Evolutionary conservation across 2,329 filamentous ascomycete genomes (phyloP).

Genomic region (Ophiostoma sp.): DNA sequence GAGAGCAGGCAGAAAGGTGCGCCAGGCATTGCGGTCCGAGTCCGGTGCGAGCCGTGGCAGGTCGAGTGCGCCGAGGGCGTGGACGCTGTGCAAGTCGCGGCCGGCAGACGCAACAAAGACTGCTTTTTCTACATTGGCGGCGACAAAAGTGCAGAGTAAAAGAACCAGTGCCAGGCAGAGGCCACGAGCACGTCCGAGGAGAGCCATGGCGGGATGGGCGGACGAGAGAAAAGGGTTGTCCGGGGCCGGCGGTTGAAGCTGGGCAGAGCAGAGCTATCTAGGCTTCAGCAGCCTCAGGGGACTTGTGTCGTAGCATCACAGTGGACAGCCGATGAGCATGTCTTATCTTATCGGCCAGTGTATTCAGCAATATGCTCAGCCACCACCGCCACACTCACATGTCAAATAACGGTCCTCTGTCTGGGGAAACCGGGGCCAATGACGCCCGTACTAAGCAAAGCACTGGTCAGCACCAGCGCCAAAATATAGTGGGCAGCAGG

Average conservation of each 20-base stretch:
- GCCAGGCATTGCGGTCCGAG: conserved; percentile 39
- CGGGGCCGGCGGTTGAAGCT: too few species aligned
- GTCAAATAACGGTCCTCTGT: conserved; percentile 13
- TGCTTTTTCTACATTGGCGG: conserved; percentile 82
- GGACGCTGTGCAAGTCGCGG: neutral
- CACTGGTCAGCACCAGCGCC: neutral
- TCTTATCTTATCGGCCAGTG: conserved; percentile 1
- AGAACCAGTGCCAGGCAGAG: conserved; percentile 25
- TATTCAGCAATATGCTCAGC: conserved; percentile 13
- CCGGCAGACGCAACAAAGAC: conserved; percentile 61
- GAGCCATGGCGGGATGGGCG: conserved; percentile 1
- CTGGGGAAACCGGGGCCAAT: neutral
- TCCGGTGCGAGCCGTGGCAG: conserved; percentile 22
- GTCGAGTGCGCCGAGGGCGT: neutral
- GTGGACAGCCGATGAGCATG: too few species aligned
- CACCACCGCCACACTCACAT: conserved; percentile 27
- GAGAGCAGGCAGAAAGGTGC: conserved; percentile 58
- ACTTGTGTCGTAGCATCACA: too few species aligned
- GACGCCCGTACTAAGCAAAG: neutral
- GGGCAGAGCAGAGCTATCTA: too few species aligned
- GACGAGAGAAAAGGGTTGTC: neutral
- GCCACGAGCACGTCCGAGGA: neutral
- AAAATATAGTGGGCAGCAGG: conserved; percentile 3
- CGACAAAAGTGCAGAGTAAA: conserved; percentile 21
- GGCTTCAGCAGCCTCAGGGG: too few species aligned